Percentiles rank a stretch among this genome's conserved stretches.
These are phyloP conservation scores for Scolecobasidium constrictum DNA, from an alignment of 2,329 filamentous ascomycete species.

Conservation along the genomic window DNA sequence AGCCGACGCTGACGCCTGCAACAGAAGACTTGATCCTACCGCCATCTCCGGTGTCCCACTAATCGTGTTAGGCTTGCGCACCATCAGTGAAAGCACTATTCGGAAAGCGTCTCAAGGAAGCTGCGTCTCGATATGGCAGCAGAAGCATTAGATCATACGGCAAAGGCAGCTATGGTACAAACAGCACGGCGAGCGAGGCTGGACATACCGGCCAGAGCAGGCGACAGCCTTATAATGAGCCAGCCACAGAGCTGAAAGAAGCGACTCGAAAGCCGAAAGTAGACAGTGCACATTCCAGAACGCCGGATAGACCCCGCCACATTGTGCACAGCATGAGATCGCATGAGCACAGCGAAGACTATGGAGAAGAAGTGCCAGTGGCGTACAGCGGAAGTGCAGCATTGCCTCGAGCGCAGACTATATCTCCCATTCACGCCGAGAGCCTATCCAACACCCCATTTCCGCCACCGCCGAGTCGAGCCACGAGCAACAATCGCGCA, in stretches of 20 bases:
- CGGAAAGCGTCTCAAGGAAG: too few relatives aligned
- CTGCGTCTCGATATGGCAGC: slow-evolving; percentile 4
- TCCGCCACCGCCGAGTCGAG: too few relatives aligned
- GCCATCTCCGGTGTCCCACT: too few relatives aligned
- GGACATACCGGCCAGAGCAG: background rate
- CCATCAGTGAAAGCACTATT: slow-evolving; percentile 8
- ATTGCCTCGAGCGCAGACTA: background rate
- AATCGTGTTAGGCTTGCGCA: too few relatives aligned
- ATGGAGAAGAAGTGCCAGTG: background rate
- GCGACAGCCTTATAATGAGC: background rate
- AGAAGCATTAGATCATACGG: background rate
- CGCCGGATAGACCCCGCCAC: background rate
- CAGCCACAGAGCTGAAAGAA: background rate
- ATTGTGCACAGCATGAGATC: background rate
- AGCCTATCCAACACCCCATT: too few relatives aligned
- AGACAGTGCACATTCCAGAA: background rate
- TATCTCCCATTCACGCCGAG: background rate
- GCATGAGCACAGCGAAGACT: background rate
- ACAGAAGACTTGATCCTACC: too few relatives aligned
- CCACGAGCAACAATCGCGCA: too few relatives aligned
- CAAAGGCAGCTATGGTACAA: background rate
- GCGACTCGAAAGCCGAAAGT: background rate
- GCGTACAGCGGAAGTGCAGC: background rate
- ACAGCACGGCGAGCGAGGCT: background rate
- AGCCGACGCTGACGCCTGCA: too few relatives aligned